Evolutionary conservation across 352 stramenopile genomes (phyloP), one percentile per base, ranked within the genome.

Genomic region (Globisporangium apiculatum): DNA sequence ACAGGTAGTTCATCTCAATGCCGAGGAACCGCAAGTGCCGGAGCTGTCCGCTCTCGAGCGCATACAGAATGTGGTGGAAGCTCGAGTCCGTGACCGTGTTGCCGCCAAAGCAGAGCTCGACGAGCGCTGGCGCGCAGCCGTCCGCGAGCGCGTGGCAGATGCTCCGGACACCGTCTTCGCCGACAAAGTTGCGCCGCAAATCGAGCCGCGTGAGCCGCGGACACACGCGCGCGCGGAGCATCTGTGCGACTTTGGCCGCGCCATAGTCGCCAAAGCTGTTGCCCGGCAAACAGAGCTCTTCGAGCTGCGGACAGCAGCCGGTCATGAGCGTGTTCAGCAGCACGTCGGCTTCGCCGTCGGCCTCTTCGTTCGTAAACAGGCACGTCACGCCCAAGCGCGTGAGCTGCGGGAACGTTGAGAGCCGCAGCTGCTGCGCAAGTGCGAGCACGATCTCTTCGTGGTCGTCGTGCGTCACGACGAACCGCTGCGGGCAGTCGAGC

Each of bases 261-360:
- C 85, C 85, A 40, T 90, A 91, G 68, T 95, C 85, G 2, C 83
- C 83, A 57, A 95, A 88, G 46, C 79, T 91, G 65, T 95, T 95
- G 48, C 85, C 85, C 7, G 82, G 81, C 12, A 95, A 65, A 57
- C 78, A 91, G 5, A 95, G 66, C 65, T 93, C 80, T 53, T 91
- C 71, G 15, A 95, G 69, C 42, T 76, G 67, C 42, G 85, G 85
- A 65, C 81, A 92, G 60, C 78, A 89, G 14, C 81, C 83, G 17
- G 75, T 67, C 75, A 91, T 90, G 48, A 95, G 66, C 40, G 77
- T 89, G 58, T 89, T 88, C 41, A 94, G 58, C 51, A 94, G 63
- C 46, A 94, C 83, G 51, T 94, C 82, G 2, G 81, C 79, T 60
- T 94, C 84, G 24, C 84, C 84, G 53, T 94, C 77, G 4, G 84